These are phyloP conservation scores for Magnusiomyces tetraspermus DNA, from an alignment of 1,139 yeast species.

Conservation along the genomic window DNA sequence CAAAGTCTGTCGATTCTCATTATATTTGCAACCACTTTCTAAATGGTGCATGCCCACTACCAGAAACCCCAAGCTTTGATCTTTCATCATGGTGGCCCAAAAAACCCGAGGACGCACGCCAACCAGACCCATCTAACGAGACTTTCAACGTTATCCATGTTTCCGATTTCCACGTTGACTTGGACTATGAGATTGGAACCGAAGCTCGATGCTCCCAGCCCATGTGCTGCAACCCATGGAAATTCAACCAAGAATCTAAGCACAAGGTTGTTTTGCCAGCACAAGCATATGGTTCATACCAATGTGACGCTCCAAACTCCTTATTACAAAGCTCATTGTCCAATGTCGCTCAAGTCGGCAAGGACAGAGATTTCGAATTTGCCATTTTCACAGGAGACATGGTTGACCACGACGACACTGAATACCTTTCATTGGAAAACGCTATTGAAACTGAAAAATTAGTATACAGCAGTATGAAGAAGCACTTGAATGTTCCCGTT, in stretches of 20 bases:
- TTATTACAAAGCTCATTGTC: slow-evolving; percentile 47
- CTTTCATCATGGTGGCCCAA: slow-evolving; percentile 37
- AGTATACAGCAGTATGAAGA: slow-evolving; percentile 46
- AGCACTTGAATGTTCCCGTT: slow-evolving; percentile 46
- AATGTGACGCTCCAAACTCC: slow-evolving; percentile 53
- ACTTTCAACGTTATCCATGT: slow-evolving; percentile 52
- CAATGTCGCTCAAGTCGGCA: slow-evolving; percentile 34
- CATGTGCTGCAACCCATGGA: slow-evolving; percentile 42
- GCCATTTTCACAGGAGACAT: slow-evolving; percentile 58
- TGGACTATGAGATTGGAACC: slow-evolving; percentile 46
- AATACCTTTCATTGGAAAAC: slow-evolving; percentile 39
- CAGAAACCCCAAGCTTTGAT: slow-evolving; percentile 36
- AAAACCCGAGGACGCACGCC: slow-evolving; percentile 32
- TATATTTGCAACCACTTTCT: slow-evolving; percentile 42
- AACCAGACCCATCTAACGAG: slow-evolving; percentile 32
- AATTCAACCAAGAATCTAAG: slow-evolving; percentile 29
- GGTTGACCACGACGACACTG: slow-evolving; percentile 47
- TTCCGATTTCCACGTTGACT: slow-evolving; percentile 51
- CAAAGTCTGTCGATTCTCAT: slow-evolving; percentile 38
- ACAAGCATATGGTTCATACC: slow-evolving; percentile 46
- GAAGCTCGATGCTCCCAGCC: slow-evolving; percentile 48
- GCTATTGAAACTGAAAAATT: slow-evolving; percentile 47
- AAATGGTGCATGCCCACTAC: slow-evolving; percentile 34
- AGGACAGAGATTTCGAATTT: slow-evolving; percentile 41
- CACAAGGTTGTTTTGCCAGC: slow-evolving; percentile 44